These are phyloP conservation scores for Euclidium syriacum DNA, from an alignment of 345 rosid genomes.

Conservation along the genomic window DNA sequence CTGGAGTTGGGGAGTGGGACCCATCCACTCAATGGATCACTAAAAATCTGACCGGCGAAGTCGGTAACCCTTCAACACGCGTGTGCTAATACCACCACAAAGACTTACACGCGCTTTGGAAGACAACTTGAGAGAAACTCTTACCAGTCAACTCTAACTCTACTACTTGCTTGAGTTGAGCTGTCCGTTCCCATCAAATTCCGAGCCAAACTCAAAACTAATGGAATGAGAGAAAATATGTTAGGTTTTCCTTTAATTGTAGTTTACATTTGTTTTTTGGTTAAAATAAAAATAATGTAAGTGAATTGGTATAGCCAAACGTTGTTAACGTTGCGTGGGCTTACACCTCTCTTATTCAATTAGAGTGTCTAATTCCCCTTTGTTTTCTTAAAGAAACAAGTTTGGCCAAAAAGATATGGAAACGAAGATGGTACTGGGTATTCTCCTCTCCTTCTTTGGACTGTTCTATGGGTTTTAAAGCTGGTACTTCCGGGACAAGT, in stretches of 20 bases:
- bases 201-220: not conserved
- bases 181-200: not conserved
- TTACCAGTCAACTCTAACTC: slow-evolving; percentile 26
- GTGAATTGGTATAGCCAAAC: too few relatives aligned
- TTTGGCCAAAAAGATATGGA: too few relatives aligned
- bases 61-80: slow-evolving; percentile 25
- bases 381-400: too few relatives aligned
- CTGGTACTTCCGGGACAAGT: too few relatives aligned
- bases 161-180: not conserved
- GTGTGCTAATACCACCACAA: slow-evolving; percentile 15
- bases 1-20: slow-evolving; percentile 1
- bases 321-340: too few relatives aligned
- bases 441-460: too few relatives aligned
- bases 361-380: too few relatives aligned
- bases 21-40: not conserved
- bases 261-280: not conserved
- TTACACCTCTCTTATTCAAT: too few relatives aligned
- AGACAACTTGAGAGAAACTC: slow-evolving; percentile 17
- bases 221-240: not conserved
- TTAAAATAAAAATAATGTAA: not conserved
- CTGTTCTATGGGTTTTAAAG: too few relatives aligned
- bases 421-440: too few relatives aligned
- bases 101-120: slow-evolving; percentile 23
- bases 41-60: not conserved
- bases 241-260: not conserved